A percentile compares a stretch with the other conserved stretches of the same genome.
Evolutionary conservation across 768 basidiomycete genomes (phyloP).

Genomic region (Phanerochaete carnosa): DNA sequence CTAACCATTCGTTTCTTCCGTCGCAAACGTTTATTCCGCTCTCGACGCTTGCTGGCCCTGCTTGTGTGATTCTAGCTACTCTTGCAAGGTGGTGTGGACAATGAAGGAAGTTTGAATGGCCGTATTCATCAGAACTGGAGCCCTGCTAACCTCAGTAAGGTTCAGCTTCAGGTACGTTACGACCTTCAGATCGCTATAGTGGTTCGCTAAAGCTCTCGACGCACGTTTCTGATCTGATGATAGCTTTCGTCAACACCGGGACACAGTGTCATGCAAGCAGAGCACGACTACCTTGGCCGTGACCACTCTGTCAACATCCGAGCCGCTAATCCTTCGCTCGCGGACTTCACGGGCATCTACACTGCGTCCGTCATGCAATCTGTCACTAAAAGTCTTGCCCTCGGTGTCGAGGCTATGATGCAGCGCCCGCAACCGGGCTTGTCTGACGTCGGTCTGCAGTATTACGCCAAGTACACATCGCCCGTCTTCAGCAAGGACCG

Average conservation of each 20-base stretch:
- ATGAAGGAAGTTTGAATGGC: constrained; percentile 86
- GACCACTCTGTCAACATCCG: constrained; percentile 88
- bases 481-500: constrained; percentile 39
- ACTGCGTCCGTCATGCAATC: constrained; percentile 92
- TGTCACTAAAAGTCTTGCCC: constrained; percentile 81
- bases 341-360: constrained; percentile 88
- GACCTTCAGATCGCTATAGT: constrained; percentile 7
- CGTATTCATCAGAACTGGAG: constrained; percentile 91
- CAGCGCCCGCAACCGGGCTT: constrained; percentile 75
- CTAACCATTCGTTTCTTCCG: constrained; percentile 17
- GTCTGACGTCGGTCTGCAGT: constrained; percentile 69
- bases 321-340: constrained; percentile 86
- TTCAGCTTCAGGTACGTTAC: constrained; percentile 76
- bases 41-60: background rate
- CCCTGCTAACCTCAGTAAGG: constrained; percentile 71
- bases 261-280: constrained; percentile 89
- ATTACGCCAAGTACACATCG: constrained; percentile 73
- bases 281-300: constrained; percentile 88
- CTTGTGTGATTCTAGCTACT: constrained; percentile 56
- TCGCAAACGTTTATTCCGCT: no score
- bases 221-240: background rate
- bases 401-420: constrained; percentile 82
- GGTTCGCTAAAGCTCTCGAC: constrained; percentile 8
- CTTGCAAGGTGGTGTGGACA: constrained; percentile 91
- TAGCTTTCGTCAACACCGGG: constrained; percentile 75